Base-by-base conservation (phyloP, 805 yeast species). In the Candida rishiriensis region DNA sequence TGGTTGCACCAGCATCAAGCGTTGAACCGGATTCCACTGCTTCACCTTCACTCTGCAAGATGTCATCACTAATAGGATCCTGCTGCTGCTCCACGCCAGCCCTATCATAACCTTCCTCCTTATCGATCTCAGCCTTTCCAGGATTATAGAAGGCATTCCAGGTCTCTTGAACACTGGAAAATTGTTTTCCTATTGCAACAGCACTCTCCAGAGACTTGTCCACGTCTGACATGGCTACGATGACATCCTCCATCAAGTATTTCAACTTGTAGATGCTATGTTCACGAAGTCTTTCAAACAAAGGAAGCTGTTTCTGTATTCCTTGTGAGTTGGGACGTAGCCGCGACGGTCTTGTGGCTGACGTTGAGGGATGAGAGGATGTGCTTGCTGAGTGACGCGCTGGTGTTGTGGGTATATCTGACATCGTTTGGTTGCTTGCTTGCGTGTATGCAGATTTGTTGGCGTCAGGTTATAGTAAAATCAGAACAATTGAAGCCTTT, bases 61-160 rank as follows among this genome's bases (percentile, higher is more conserved):
- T 26, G 5, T 18, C 29, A 10, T 28, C 41, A 18, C 31, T 40
- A 11, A 9, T 12, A 10, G 15, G 15, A 8, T 17, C 26, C n/a
- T n/a, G 16, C 12, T 15, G 39, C 6, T 29, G 18, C 15, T 37
- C 46, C 13, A 39, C 43, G 3, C 42, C 29, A 15, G 10, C 16
- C 2, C 34, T 29, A 13, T 15, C 34, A 30, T 16, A 10, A 18
- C 10, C 15, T 35, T n/a, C 29, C 38, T 15, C 29, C 38, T 4
- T 21, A 17, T 18, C 12, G 14, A 6, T 17, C 4, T 14, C 16
- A 29, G 26, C 17, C 36, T 47, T 46, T 32, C 50, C 54, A 10
- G 56, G 56, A 30, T 53, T 52, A 40, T 53, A 53, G 34, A 53
- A 53, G 13, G 56, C 54, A 18, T 54, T 50, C 56, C 56, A 53